A percentile compares a stretch with the other conserved stretches of the same genome.
phyloP scores from a whole-genome alignment of 805 yeast species.

The Saturnispora galanensis region DNA sequence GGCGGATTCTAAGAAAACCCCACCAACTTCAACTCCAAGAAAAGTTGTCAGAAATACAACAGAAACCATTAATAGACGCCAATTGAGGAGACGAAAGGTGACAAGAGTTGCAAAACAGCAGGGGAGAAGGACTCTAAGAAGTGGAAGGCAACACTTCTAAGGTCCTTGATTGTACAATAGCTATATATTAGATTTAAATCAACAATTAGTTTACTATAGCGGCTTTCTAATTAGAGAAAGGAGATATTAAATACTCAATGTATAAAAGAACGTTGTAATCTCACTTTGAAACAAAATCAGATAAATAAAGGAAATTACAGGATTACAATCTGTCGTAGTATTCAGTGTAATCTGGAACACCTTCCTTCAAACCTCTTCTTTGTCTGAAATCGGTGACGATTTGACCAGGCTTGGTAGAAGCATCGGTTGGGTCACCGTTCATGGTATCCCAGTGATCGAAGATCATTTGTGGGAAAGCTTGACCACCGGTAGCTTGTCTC shows the following conservation, averaged over 20 bases:
- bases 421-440: constrained; percentile 88
- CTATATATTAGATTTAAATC: not conserved
- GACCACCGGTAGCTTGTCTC: constrained; percentile 99
- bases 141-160: not conserved
- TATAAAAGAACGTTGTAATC: constrained; percentile 5
- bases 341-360: constrained; percentile 98
- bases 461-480: constrained; percentile 99
- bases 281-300: constrained; percentile 12
- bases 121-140: constrained; percentile 1
- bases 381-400: constrained; percentile 61
- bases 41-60: not conserved
- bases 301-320: constrained; percentile 1
- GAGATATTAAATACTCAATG: constrained; percentile 7
- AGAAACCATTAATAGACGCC: no score
- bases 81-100: constrained; percentile 2
- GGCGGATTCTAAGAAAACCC: not conserved
- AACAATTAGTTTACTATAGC: no score
- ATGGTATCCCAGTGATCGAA: constrained; percentile 97
- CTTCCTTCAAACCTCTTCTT: constrained; percentile 95
- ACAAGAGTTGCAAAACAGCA: constrained; percentile 4
- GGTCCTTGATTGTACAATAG: not conserved
- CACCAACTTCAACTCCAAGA: not conserved
- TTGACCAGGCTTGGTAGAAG: constrained; percentile 56
- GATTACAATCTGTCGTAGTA: constrained; percentile 85
- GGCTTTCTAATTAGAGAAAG: constrained; percentile 3